Evolutionary conservation across 176 grass and related monocot genomes (phyloP), one percentile per base, ranked within the genome.

Genomic region (Aegilops longissima): DNA sequence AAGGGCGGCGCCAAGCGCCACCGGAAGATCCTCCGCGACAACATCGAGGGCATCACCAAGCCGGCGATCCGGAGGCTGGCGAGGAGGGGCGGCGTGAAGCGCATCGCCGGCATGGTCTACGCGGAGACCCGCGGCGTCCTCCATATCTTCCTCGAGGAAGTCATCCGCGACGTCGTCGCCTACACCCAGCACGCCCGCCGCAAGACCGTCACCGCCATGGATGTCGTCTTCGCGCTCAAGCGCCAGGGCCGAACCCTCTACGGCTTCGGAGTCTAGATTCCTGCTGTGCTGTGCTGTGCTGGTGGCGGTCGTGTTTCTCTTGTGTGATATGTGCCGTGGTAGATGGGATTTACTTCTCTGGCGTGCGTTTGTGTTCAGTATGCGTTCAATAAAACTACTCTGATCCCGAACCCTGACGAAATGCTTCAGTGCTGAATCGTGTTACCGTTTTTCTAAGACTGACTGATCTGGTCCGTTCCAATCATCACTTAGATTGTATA

Each of bases 1-100:
- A 97, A 97, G 93, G 95, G 95, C 70, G 95, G 93, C n/a, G 92
- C 93, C 33, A 97, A 97, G 90, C 88, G 95, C 36, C 95, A 97
- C 82, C 85, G 95, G 24, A 71, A 71, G 69, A 36, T 71, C 18
- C 35, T 71, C 35, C 35, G 69, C 18, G 95, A 97, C 66, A 97
- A 97, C 92, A 97, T 97, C 80, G 86, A 97, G 86, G 95, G 95
- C 4, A 97, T 97, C 88, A 97, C 95, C 40, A 97, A 97, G 92
- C 95, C 95, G 51, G 95, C 95, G 8, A 97, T 97, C 25, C 92
- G 89, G 10, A 87, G 95, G 18, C 80, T 98, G 47, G 95, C 93
- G 1, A 70, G 93, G 16, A 87, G 95, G 65, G 95, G 95, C 2
- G 93, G 95, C 17, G 93, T 98, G 23, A 98, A 98, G 93, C 93